A percentile compares a stretch with the other conserved stretches of the same genome.
phyloP scores from a whole-genome alignment of 495 filamentous ascomycete species.

The Trichoderma parareesei region DNA sequence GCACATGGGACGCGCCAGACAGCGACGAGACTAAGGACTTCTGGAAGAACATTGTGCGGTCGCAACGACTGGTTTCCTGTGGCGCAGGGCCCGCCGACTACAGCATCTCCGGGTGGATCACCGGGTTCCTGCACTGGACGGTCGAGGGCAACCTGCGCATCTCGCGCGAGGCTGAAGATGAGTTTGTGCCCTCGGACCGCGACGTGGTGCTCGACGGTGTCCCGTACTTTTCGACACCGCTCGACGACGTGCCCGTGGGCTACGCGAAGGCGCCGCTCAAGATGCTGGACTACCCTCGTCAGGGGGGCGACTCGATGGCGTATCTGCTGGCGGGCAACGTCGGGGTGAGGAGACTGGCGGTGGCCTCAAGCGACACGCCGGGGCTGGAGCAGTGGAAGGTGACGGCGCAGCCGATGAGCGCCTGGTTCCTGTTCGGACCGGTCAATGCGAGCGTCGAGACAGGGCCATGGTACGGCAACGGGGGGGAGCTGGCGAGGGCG shows the following conservation, averaged over 20 bases:
- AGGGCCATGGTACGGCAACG: background rate
- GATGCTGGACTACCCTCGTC: slow-evolving; percentile 20
- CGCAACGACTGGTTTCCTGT: slow-evolving; percentile 3
- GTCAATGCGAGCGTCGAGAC: background rate
- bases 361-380: slow-evolving; percentile 10
- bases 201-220: slow-evolving; percentile 18
- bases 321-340: slow-evolving; percentile 23
- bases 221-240: slow-evolving; percentile 18
- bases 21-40: slow-evolving; percentile 24
- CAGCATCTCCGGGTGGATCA: slow-evolving; percentile 38
- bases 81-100: slow-evolving; percentile 20
- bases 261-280: slow-evolving; percentile 25
- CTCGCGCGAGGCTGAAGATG: background rate
- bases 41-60: slow-evolving; percentile 33
- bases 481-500: background rate
- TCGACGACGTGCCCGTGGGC: slow-evolving; percentile 21
- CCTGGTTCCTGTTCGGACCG: slow-evolving; percentile 17
- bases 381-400: slow-evolving; percentile 14
- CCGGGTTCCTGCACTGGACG: slow-evolving; percentile 42
- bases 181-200: background rate
- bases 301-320: slow-evolving; percentile 15
- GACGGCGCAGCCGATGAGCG: slow-evolving; percentile 21
- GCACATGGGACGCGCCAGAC: slow-evolving; percentile 30
- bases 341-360: slow-evolving; percentile 19
- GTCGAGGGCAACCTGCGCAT: slow-evolving; percentile 22